A percentile compares a stretch with the other conserved stretches of the same genome.
Evolutionary conservation across 1,284 basidiomycete species (phyloP).

Genomic region (Neonothopanus nambi): DNA sequence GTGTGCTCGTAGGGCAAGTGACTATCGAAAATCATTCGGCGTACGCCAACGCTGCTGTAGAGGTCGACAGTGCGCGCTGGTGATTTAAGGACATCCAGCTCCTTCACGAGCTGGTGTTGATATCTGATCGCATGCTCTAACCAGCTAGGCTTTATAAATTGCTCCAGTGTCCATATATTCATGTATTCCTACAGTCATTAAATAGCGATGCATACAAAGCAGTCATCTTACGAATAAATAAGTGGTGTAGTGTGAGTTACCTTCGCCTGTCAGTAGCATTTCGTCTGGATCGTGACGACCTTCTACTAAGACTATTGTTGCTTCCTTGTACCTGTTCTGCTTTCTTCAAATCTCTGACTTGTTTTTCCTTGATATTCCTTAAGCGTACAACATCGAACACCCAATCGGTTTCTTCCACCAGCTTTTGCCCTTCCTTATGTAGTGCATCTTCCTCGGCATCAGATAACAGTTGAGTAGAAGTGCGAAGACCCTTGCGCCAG

Average conservation of each 20-base stretch:
- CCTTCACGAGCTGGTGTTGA: background rate
- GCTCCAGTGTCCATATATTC: background rate
- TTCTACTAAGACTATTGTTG: background rate
- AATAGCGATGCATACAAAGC: no score
- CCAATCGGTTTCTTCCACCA: constrained; percentile 61
- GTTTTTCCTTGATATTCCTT: constrained; percentile 36
- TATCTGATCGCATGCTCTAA: no score
- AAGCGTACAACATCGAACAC: constrained; percentile 60
- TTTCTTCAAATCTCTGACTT: background rate
- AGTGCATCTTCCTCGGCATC: constrained; percentile 55
- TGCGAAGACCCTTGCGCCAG: constrained; percentile 64
- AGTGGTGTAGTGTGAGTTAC: background rate
- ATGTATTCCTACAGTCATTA: background rate
- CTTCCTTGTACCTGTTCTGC: background rate
- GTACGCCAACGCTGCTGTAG: constrained; percentile 39
- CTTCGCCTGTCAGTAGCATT: background rate
- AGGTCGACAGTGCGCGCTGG: constrained; percentile 37
- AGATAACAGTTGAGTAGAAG: constrained; percentile 44
- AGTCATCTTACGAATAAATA: background rate
- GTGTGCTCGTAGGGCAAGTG: constrained; percentile 39
- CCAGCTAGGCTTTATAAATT: background rate
- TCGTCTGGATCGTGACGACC: background rate
- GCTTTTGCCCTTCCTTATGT: constrained; percentile 45
- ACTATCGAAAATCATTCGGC: constrained; percentile 41
- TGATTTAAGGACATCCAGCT: background rate